Conservation (phyloP, 2,329 filamentous ascomycete species). For the Pseudocercospora pini-densiflorae region DNA sequence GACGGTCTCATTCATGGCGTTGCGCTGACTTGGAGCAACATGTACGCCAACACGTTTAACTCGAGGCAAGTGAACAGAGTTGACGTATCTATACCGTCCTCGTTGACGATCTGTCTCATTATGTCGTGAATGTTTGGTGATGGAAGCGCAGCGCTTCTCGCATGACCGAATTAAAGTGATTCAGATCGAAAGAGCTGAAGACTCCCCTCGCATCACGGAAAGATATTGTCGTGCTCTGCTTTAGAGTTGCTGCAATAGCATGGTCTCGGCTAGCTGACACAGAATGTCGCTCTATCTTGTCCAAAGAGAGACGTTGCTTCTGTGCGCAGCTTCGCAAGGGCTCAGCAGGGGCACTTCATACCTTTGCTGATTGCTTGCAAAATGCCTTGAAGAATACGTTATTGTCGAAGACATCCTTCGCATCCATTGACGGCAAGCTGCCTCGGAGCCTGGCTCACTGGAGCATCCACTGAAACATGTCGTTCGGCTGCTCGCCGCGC, state of each 20-base stretch:
- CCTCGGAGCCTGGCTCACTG: background rate
- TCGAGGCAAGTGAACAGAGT: no score
- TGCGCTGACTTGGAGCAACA: background rate
- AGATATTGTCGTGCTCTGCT: no score
- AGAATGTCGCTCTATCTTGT: no score
- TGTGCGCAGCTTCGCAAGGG: no score
- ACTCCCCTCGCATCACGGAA: no score
- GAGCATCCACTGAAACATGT: background rate
- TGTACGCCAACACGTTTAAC: background rate
- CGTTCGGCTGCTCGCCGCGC: background rate
- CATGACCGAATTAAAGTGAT: background rate
- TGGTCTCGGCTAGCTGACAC: no score
- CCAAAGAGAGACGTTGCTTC: no score
- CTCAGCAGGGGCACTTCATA: background rate
- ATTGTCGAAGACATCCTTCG: background rate
- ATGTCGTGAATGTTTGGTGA: background rate
- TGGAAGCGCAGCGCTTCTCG: background rate
- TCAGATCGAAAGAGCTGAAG: no score
- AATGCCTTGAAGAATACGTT: background rate
- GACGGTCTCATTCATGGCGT: background rate
- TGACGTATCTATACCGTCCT: background rate
- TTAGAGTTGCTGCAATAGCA: no score
- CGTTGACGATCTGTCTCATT: background rate
- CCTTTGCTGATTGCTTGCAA: background rate
- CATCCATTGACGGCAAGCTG: background rate